Evolutionary conservation across 2,329 filamentous ascomycete genomes (phyloP).

Genomic region (Dactylonectria estremocensis): DNA sequence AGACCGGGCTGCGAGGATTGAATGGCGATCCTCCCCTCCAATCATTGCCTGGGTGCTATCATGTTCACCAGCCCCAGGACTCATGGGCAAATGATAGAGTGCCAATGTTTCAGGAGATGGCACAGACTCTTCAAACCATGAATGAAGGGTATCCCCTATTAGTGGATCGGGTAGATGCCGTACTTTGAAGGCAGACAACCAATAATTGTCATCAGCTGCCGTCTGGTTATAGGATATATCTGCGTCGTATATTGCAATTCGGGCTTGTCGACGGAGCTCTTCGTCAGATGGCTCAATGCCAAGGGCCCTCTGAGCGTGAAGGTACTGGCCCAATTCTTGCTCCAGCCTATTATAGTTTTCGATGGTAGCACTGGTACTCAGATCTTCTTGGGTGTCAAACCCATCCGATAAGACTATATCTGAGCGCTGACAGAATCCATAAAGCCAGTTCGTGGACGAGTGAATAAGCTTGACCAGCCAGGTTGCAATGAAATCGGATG

Average conservation of each 20-base stretch:
- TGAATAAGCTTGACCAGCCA: constrained; percentile 40
- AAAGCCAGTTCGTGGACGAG: constrained; percentile 34
- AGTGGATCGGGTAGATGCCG: constrained; percentile 27
- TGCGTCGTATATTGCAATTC: constrained; percentile 32
- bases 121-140: background rate
- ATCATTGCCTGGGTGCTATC: background rate
- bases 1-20: constrained; percentile 24
- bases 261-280: constrained; percentile 36
- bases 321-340: constrained; percentile 29
- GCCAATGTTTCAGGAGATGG: background rate
- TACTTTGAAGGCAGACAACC: constrained; percentile 39
- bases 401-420: background rate
- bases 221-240: constrained; percentile 24
- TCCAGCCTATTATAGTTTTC: constrained; percentile 37
- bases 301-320: constrained; percentile 22
- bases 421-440: constrained; percentile 26
- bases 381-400: background rate
- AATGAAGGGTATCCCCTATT: background rate
- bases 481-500: constrained; percentile 39
- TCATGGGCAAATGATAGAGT: background rate
- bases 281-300: constrained; percentile 37
- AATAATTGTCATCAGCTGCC: constrained; percentile 37
- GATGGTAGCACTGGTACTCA: constrained; percentile 20
- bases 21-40: constrained; percentile 1
- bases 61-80: background rate